Percentiles rank a stretch among this genome's conserved stretches.
Conservation (phyloP, 768 basidiomycete species). For the Flagelloscypha sp. region DNA sequence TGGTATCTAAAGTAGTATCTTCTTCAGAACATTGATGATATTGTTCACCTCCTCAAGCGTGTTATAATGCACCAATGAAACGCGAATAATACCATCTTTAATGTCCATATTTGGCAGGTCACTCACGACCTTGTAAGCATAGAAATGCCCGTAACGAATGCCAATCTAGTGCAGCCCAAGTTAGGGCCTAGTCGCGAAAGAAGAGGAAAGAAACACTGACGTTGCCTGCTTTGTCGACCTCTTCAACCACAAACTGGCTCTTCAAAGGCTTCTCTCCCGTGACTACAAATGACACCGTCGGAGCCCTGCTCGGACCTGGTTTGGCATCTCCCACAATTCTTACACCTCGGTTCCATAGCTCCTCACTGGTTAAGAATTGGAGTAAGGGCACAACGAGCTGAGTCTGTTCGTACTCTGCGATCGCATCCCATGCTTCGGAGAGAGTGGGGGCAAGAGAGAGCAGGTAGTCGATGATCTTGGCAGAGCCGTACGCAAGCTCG, state of each 20-base stretch:
- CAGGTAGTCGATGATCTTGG: constrained; percentile 56
- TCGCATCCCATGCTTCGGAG: constrained; percentile 43
- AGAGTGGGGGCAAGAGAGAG: constrained; percentile 48
- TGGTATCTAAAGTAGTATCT: too few relatives aligned
- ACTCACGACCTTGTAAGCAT: constrained; percentile 58
- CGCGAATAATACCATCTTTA: constrained; percentile 62
- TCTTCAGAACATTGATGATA: constrained; percentile 49
- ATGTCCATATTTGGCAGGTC: constrained; percentile 50
- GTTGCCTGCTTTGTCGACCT: constrained; percentile 54
- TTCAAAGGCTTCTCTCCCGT: constrained; percentile 44
- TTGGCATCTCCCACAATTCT: constrained; percentile 57
- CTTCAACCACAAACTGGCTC: constrained; percentile 56
- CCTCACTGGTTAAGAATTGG: constrained; percentile 40
- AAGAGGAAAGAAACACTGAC: constrained; percentile 31
- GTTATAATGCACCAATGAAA: constrained; percentile 76
- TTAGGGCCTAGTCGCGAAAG: constrained; percentile 2
- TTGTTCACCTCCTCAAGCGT: constrained; percentile 60
- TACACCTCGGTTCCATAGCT: constrained; percentile 50
- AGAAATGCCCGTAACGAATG: constrained; percentile 73
- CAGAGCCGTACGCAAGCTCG: constrained; percentile 55
- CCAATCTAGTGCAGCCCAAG: constrained; percentile 44
- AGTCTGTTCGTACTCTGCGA: constrained; percentile 53
- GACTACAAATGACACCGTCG: constrained; percentile 69
- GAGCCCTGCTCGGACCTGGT: constrained; percentile 37
- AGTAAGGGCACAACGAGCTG: constrained; percentile 51